Percentiles rank a stretch among this genome's conserved stretches.
phyloP scores from a whole-genome alignment of 2,329 filamentous ascomycete species.

The Elsinoe australis region DNA sequence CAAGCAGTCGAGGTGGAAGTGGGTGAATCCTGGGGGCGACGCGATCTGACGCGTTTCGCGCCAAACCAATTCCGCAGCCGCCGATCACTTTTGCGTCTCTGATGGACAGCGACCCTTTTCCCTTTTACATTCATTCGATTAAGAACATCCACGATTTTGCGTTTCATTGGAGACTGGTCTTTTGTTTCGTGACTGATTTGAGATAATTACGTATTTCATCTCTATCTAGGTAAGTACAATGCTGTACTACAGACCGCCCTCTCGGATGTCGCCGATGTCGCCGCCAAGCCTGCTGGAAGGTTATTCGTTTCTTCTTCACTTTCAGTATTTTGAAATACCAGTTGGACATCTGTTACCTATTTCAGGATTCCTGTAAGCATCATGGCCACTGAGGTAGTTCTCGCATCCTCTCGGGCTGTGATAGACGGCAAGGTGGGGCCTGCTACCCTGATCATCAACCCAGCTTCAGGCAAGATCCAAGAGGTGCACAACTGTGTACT shows the following conservation, averaged over 20 bases:
- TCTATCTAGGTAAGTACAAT: too few species aligned
- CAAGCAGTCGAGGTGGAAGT: neutral
- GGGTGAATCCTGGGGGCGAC: neutral
- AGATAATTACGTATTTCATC: too few species aligned
- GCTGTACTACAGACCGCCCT: too few species aligned
- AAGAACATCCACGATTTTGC: too few species aligned
- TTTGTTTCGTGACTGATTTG: too few species aligned
- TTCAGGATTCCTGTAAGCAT: neutral
- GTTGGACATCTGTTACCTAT: neutral
- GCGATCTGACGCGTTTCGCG: conserved; percentile 12
- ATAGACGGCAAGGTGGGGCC: conserved; percentile 69
- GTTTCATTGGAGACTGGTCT: too few species aligned
- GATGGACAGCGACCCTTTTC: too few species aligned
- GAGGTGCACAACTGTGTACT: conserved; percentile 66
- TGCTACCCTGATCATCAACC: conserved; percentile 75
- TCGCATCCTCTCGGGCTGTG: conserved; percentile 77
- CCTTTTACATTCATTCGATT: too few species aligned
- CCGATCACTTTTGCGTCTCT: neutral
- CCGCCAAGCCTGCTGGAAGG: conserved; percentile 3
- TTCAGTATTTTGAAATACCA: neutral
- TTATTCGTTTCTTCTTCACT: neutral
- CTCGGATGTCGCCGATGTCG: conserved; percentile 8
- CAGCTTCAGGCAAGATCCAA: conserved; percentile 73
- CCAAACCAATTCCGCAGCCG: conserved; percentile 13
- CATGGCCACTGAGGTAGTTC: conserved; percentile 41